Base-by-base conservation (phyloP, 352 stramenopile genomes). In the Thalassiosira pacifica region DNA sequence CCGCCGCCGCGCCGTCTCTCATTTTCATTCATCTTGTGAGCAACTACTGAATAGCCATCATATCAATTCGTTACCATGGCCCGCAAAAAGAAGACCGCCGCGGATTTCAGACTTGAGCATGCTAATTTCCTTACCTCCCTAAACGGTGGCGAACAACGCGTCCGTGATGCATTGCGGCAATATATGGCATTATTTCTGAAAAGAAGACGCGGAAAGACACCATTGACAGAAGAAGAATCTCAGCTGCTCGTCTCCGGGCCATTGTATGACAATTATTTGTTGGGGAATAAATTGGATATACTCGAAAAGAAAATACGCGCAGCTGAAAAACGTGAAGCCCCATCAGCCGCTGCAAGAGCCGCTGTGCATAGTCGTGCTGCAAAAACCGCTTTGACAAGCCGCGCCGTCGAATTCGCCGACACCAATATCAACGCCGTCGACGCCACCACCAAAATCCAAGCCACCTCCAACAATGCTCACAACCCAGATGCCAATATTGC, bases 201-300 rank as follows among this genome's bases (percentile, higher is more conserved):
- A 59, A 59, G 48, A n/a, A n/a, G n/a, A n/a, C n/a, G n/a, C n/a
- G n/a, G n/a, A n/a, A n/a, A n/a, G n/a, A n/a, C n/a, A n/a, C 48
- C 48, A 59, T 59, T 59, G 48, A 59, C 48, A 59, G 6, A 9
- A n/a, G 48, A 8, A 22, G 48, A 59, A 19, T 24, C 8, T 19
- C 48, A 59, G 48, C n/a, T 24, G 48, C 48, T 59, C 24, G 48
- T 19, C 24, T 6, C 13, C 10, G 18, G 18, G 13, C 24, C 48
- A 19, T 59, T 59, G n/a, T 19, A 59, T n/a, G 48, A 59, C 18
- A 59, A 59, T 59, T 59, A 59, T 59, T 59, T 59, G 48, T 59
- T 59, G n/a, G 48, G 48, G 24, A 59, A 59, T 6, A 8, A 59
- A 24, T 19, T 59, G 24, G 6, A n/a, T n/a, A 24, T 24, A 8